Conservation (phyloP, 306 rosid genomes). For the Delonix regia region DNA sequence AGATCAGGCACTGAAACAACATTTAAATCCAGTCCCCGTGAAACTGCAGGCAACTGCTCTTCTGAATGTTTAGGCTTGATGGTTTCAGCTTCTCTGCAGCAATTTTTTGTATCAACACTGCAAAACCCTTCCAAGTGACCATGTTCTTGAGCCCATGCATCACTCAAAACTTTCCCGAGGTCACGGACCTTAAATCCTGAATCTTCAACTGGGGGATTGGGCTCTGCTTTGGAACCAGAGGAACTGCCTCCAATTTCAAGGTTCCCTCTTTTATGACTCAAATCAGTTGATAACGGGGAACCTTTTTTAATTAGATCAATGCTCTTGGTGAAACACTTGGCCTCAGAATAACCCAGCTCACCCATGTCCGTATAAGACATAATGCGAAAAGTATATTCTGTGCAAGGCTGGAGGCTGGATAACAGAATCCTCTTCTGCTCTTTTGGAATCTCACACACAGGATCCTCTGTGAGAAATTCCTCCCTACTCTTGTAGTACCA, state of each 20-base stretch:
- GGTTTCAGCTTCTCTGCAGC: constrained; percentile 58
- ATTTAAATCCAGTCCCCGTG: constrained; percentile 84
- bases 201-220: constrained; percentile 47
- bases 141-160: constrained; percentile 77
- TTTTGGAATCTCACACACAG: constrained; percentile 79
- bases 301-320: constrained; percentile 63
- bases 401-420: constrained; percentile 85
- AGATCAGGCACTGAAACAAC: constrained; percentile 89
- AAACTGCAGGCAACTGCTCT: constrained; percentile 59
- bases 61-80: constrained; percentile 61
- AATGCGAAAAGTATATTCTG: constrained; percentile 86
- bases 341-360: constrained; percentile 95
- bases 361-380: constrained; percentile 67
- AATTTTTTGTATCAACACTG: constrained; percentile 62
- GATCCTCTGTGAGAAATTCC: constrained; percentile 64
- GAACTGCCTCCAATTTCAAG: constrained; percentile 43
- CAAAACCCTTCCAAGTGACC: constrained; percentile 70
- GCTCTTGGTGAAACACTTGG: constrained; percentile 88
- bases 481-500: constrained; percentile 86
- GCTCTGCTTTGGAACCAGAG: constrained; percentile 52
- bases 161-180: constrained; percentile 74
- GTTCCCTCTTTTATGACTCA: constrained; percentile 51
- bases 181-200: constrained; percentile 89
- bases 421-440: constrained; percentile 86
- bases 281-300: constrained; percentile 36